Evolutionary conservation across 176 grass and related monocot genomes (phyloP), one percentile per base, ranked within the genome.

Genomic region (Hsuehochloa calcarea): DNA sequence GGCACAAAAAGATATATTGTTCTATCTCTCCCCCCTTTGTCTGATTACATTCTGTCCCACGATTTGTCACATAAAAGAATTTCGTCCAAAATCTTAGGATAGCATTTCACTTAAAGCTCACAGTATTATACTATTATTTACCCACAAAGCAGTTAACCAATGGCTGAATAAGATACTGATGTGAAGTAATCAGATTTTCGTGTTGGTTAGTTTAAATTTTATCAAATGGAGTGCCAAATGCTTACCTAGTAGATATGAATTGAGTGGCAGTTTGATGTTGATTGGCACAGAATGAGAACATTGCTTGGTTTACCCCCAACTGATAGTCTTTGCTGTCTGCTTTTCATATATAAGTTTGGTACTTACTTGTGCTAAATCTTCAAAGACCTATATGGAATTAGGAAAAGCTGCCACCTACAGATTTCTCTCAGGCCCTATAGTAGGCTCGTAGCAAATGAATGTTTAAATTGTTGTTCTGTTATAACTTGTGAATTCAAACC

Each of bases 1-100:
- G n/a, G 78, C 88, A 88, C 38, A 74, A 80, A 93, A 91, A 75
- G 40, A 73, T 73, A 86, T 86, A 55, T 72, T 95, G 27, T 87
- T 69, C 26, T 72, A 77, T 83, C 65, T 77, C 74, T 54, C 8
- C 23, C 16, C 12, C 11, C 77, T 73, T 70, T 90, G 74, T 81
- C 63, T 74, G 70, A 77, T 80, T 80, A 77, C 61, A 65, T 58
- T 80, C 45, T 76, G 11, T 79, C 15, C 41, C 44, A 41, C 25
- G 27, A 20, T 79, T 90, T 88, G 65, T 75, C 68, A 80, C 61
- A 70, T 82, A 35, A 70, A 55, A 80, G 0, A 87, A 88, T 72
- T 86, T 85, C 31, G 58, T 66, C 49, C 4, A 22, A 74, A 68
- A 74, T 80, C 27, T 66, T 41, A 68, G 74, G 61, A 47, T 68